A percentile compares a stretch with the other conserved stretches of the same genome.
These are phyloP conservation scores for Chaetoscypha palmicola DNA, from an alignment of 2,329 filamentous ascomycete species.

Conservation along the genomic window DNA sequence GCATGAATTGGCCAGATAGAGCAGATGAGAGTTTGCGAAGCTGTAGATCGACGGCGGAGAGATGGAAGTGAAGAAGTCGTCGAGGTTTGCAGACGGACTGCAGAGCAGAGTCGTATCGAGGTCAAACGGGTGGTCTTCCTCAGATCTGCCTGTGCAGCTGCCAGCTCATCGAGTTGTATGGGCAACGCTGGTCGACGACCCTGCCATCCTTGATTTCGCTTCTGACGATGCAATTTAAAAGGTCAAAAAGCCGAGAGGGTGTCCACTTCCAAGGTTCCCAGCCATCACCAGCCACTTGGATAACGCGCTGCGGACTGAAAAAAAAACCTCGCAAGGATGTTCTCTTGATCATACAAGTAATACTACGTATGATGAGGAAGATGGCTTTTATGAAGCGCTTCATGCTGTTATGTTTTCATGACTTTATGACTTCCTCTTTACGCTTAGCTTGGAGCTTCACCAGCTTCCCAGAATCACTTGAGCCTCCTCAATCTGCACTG, in stretches of 20 bases:
- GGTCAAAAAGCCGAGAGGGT: neutral
- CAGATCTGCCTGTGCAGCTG: neutral
- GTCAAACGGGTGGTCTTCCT: neutral
- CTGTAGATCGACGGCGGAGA: neutral
- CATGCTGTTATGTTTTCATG: neutral
- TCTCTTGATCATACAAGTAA: too few relatives aligned
- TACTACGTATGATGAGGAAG: neutral
- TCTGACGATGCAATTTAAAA: neutral
- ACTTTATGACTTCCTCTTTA: too few relatives aligned
- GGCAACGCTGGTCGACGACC: neutral
- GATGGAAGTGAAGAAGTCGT: neutral
- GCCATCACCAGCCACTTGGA: neutral
- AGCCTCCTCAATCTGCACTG: too few relatives aligned
- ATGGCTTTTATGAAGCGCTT: conserved; percentile 11
- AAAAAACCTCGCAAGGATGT: too few relatives aligned
- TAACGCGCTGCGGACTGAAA: too few relatives aligned
- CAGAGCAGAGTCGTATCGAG: neutral
- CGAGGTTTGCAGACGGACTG: neutral
- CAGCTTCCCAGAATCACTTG: too few relatives aligned
- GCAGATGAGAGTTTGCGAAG: too few relatives aligned
- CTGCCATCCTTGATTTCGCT: conserved; percentile 2
- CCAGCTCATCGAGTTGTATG: conserved; percentile 9
- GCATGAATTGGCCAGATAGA: too few relatives aligned
- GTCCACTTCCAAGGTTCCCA: neutral
- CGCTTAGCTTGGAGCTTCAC: too few relatives aligned